Evolutionary conservation across 2,329 filamentous ascomycete genomes (phyloP), one percentile per base, ranked within the genome.

Genomic region (Stagonosporopsis rhizophila): DNA sequence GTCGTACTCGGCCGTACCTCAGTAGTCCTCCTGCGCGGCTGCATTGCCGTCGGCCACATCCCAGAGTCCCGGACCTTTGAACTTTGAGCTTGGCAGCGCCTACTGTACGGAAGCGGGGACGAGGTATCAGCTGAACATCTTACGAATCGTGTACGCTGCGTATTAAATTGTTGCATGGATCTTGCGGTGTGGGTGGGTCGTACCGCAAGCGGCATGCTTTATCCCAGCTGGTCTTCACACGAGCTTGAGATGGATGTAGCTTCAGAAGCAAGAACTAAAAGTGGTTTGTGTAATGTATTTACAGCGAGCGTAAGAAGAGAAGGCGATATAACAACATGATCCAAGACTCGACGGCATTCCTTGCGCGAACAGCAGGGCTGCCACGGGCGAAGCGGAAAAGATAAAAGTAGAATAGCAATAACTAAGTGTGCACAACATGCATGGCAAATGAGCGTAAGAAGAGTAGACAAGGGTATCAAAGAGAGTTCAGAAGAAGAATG

Each of bases 241-340:
- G 38, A 52, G 42, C 30, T 41, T 9, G 19, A 38, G 19, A 15
- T 28, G 14, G 5, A 32, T 15, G 11, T 6, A 27, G 37, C 32
- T n/a, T 32, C 39, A 47, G 28, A 17, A 44, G 30, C 38, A 20
- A 8, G 42, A 14, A 46, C 7, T 23, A 23, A 19, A 30, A 23
- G 32, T 41, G 25, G 27, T 27, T 64, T 52, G 46, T 44, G 19
- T 59, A 57, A 52, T 11, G 23, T 52, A 52, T 58, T 6, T 58
- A 58, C 46, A 65, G 59, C 14, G 65, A 68, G 51, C 45, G 65
- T 62, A 52, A 60, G 65, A 65, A 65, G 54, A 25, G 56, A 60
- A 61, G 41, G 17, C 20, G 38, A 15, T 2, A 37, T 38, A 25
- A 28, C 11, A 2, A 20, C 37, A 11, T 20, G 15, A 6, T 35